These are phyloP conservation scores for Leccinum pallidistipes DNA, from an alignment of 1,284 basidiomycete species.

Conservation along the genomic window DNA sequence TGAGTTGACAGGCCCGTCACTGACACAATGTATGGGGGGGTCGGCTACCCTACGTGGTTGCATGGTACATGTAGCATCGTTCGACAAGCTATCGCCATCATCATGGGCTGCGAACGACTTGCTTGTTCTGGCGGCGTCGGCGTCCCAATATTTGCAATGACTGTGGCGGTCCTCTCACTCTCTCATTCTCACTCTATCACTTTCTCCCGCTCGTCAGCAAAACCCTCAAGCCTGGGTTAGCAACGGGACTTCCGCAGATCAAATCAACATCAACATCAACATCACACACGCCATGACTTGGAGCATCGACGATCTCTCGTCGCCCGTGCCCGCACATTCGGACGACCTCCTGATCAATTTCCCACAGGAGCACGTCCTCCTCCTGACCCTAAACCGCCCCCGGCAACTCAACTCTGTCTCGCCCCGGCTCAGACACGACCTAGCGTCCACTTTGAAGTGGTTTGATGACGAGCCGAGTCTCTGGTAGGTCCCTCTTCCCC, in stretches of 20 bases:
- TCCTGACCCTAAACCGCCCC: constrained; percentile 76
- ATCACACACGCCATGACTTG: constrained; percentile 7
- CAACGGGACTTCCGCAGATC: background rate
- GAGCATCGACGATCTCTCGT: constrained; percentile 1
- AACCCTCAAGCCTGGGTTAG: background rate
- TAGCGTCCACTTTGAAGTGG: constrained; percentile 66
- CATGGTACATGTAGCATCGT: background rate
- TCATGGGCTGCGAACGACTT: constrained; percentile 5
- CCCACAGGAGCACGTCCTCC: constrained; percentile 66
- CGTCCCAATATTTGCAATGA: background rate
- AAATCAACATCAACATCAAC: background rate
- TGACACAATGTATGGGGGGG: background rate
- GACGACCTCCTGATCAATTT: constrained; percentile 57
- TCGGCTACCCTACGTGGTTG: constrained; percentile 3
- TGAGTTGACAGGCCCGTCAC: background rate
- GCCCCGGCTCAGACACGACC: constrained; percentile 55
- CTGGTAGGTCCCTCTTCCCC: constrained; percentile 52
- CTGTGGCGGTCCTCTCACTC: background rate
- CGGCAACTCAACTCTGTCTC: constrained; percentile 74
- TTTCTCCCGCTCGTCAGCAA: background rate
- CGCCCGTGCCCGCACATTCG: constrained; percentile 46
- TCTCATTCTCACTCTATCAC: background rate
- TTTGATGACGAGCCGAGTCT: constrained; percentile 72
- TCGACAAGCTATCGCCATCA: background rate
- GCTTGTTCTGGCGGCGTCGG: constrained; percentile 6